Evolutionary conservation across 1,284 basidiomycete genomes (phyloP).

Genomic region (Trichosporon coremiiforme): DNA sequence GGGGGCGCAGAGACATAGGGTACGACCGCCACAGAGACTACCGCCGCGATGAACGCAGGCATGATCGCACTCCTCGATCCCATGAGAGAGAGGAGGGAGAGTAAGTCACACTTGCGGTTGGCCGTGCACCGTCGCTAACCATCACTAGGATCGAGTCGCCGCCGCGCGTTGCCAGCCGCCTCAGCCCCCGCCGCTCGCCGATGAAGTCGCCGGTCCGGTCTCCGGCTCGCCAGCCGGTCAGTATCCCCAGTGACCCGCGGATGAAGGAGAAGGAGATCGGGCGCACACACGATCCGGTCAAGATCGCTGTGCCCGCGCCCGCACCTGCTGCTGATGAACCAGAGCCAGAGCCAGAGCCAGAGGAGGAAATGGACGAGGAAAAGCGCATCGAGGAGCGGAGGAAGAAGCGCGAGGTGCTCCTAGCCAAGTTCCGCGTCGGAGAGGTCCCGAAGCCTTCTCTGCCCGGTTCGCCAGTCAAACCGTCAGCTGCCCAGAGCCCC

Average conservation of each 20-base stretch:
- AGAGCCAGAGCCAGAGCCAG: slow-evolving; percentile 58
- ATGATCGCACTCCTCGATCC: slow-evolving; percentile 22
- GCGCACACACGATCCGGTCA: not conserved
- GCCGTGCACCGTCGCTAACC: not conserved
- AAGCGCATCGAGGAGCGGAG: slow-evolving; percentile 74
- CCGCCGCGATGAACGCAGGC: slow-evolving; percentile 27
- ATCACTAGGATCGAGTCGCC: slow-evolving; percentile 11
- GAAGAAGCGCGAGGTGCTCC: slow-evolving; percentile 76
- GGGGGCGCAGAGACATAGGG: slow-evolving; percentile 25
- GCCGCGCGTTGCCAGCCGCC: not conserved
- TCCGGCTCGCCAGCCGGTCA: slow-evolving; percentile 45
- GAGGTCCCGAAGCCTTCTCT: slow-evolving; percentile 25
- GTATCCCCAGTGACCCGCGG: slow-evolving; percentile 38
- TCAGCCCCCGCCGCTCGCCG: slow-evolving; percentile 9
- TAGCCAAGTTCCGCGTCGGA: slow-evolving; percentile 68
- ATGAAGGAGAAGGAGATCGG: not conserved
- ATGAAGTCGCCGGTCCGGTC: not conserved
- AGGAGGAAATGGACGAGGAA: slow-evolving; percentile 67
- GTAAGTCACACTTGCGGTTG: not conserved
- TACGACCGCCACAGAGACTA: not conserved
- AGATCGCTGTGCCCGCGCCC: slow-evolving; percentile 33
- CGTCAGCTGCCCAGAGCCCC: slow-evolving; percentile 39
- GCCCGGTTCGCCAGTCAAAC: slow-evolving; percentile 29
- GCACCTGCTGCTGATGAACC: slow-evolving; percentile 26
- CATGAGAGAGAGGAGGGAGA: slow-evolving; percentile 27